Evolutionary conservation across 345 rosid genomes (phyloP).

Genomic region (Alliaria petiolata): DNA sequence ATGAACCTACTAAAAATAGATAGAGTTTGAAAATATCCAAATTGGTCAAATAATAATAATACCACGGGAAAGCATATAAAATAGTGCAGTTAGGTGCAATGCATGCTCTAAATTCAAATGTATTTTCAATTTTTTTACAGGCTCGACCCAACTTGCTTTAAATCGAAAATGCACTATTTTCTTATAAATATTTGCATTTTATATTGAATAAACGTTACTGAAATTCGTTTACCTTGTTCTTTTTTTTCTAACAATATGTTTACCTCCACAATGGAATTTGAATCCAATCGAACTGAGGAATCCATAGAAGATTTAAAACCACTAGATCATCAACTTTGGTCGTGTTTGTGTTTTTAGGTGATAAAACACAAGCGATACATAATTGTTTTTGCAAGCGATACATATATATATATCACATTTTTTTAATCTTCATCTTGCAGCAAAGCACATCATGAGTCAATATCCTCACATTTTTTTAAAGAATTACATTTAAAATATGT

Average conservation of each 20-base stretch:
- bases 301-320: not conserved
- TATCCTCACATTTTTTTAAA: too few species aligned
- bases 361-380: not conserved
- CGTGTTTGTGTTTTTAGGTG: not conserved
- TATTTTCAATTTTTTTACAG: not conserved
- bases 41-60: constrained; percentile 24
- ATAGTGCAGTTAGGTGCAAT: constrained; percentile 26
- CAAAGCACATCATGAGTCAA: too few species aligned
- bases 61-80: constrained; percentile 9
- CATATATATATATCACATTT: too few species aligned
- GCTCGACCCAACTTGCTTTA: constrained; percentile 15
- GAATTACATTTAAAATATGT: too few species aligned
- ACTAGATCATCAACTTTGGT: not conserved
- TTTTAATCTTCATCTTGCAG: too few species aligned
- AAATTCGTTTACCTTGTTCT: not conserved
- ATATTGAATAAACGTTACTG: not conserved
- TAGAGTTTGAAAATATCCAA: constrained; percentile 3
- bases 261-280: not conserved
- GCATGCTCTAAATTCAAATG: constrained; percentile 19
- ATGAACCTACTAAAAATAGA: constrained; percentile 8
- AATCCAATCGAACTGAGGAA: not conserved
- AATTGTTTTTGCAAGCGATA: not conserved
- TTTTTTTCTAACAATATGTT: not conserved
- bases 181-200: not conserved
- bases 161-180: not conserved